Conservation (phyloP, 306 rosid genomes). For the Canavalia gladiata region DNA sequence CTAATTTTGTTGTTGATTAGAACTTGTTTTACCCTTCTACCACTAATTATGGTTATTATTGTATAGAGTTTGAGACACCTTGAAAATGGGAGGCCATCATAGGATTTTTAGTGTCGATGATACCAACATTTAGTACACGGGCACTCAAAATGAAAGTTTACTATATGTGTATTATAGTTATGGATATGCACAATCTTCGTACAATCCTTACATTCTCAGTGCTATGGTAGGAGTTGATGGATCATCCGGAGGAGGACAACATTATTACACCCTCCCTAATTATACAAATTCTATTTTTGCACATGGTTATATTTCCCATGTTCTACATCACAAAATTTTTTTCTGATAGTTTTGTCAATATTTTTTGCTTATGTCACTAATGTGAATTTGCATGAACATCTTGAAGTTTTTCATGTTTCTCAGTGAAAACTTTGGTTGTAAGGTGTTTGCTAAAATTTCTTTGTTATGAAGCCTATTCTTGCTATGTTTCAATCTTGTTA, state of each 20-base stretch:
- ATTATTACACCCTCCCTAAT: slow-evolving; percentile 71
- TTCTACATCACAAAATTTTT: slow-evolving; percentile 72
- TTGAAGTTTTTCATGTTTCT: no score
- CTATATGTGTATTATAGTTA: slow-evolving; percentile 91
- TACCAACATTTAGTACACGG: slow-evolving; percentile 86
- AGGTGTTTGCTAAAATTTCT: no score
- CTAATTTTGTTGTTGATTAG: slow-evolving; percentile 88
- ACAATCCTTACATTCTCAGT: slow-evolving; percentile 97
- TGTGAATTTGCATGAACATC: no score
- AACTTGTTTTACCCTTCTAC: slow-evolving; percentile 86
- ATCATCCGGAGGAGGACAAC: slow-evolving; percentile 76
- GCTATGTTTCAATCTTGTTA: no score
- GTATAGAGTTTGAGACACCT: slow-evolving; percentile 97
- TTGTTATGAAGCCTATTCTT: no score
- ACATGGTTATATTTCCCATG: slow-evolving; percentile 72
- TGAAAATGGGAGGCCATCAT: slow-evolving; percentile 94
- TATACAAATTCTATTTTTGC: slow-evolving; percentile 75
- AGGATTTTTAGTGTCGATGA: slow-evolving; percentile 89
- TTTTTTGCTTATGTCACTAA: no score
- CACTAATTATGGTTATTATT: slow-evolving; percentile 86
- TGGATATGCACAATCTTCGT: slow-evolving; percentile 98
- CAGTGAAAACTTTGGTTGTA: no score
- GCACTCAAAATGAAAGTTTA: slow-evolving; percentile 81
- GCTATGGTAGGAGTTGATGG: slow-evolving; percentile 91
- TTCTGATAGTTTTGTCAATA: slow-evolving; percentile 61